A percentile compares a stretch with the other conserved stretches of the same genome.
Evolutionary conservation across 768 basidiomycete genomes (phyloP).

Genomic region (Roridomyces roridus): DNA sequence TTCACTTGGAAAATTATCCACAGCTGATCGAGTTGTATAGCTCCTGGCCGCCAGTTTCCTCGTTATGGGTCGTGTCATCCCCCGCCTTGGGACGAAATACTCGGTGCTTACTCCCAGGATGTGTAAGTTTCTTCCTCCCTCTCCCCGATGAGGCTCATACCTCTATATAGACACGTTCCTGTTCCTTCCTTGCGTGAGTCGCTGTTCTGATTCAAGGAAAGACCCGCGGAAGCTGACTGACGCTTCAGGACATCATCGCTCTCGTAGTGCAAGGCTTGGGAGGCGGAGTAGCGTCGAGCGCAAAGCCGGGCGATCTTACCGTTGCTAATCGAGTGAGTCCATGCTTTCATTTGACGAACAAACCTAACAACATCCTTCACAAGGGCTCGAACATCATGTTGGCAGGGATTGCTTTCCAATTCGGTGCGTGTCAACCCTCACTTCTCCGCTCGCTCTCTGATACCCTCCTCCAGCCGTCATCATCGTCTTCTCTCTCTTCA

Average conservation of each 20-base stretch:
- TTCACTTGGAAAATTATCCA: no score
- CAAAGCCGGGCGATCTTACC: not conserved
- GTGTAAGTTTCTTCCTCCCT: constrained; percentile 36
- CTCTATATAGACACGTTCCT: constrained; percentile 41
- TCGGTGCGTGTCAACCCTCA: constrained; percentile 38
- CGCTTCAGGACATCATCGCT: constrained; percentile 8
- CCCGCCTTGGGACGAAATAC: constrained; percentile 50
- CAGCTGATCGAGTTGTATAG: no score
- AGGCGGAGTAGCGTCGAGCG: constrained; percentile 7
- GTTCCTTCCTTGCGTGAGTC: constrained; percentile 43
- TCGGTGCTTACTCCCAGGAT: constrained; percentile 50
- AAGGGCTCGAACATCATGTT: constrained; percentile 48
- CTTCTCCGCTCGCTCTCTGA: not conserved
- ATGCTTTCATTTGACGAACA: no score
- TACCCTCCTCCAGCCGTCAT: constrained; percentile 42
- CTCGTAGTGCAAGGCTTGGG: constrained; percentile 16
- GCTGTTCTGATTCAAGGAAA: not conserved
- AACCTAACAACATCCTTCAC: no score
- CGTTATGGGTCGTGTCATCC: constrained; percentile 53
- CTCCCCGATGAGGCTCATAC: constrained; percentile 11
- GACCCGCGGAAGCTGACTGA: not conserved
- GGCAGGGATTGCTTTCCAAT: constrained; percentile 67
- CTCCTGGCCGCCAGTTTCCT: constrained; percentile 63
- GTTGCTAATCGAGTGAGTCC: constrained; percentile 1
- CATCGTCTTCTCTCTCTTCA: constrained; percentile 44